Evolutionary conservation across 257 asterid species (phyloP).

Genomic region (Jacaranda mimosifolia): DNA sequence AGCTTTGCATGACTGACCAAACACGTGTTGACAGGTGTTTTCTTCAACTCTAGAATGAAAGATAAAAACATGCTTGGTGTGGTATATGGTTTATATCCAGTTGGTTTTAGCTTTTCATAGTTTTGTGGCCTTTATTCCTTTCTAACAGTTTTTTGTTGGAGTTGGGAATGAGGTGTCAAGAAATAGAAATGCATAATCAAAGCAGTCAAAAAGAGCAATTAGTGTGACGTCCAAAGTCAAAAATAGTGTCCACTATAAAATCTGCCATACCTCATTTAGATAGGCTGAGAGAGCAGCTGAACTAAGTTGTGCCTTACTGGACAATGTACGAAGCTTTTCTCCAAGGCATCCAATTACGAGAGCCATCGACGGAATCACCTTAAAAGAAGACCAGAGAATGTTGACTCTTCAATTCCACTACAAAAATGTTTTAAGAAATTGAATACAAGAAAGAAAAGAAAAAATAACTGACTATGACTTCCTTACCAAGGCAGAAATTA

Average conservation of each 20-base stretch:
- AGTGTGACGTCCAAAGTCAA: no score
- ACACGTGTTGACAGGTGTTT: no score
- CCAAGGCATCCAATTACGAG: slow-evolving; percentile 75
- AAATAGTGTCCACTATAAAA: not conserved
- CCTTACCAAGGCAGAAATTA: slow-evolving; percentile 82
- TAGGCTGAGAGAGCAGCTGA: slow-evolving; percentile 85
- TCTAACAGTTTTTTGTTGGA: no score
- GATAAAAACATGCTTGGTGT: no score
- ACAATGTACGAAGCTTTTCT: slow-evolving; percentile 76
- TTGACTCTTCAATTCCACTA: slow-evolving; percentile 21
- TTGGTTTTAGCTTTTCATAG: no score
- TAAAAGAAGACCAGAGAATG: slow-evolving; percentile 31
- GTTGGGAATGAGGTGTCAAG: no score
- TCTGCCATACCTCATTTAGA: slow-evolving; percentile 73
- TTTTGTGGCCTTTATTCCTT: no score
- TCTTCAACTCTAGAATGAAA: no score
- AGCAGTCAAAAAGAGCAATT: no score
- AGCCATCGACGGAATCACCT: slow-evolving; percentile 84
- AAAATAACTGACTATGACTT: slow-evolving; percentile 6
- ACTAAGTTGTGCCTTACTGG: slow-evolving; percentile 73
- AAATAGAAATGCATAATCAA: no score
- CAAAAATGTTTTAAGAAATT: slow-evolving; percentile 6
- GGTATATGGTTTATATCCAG: no score
- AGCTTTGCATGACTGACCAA: no score
- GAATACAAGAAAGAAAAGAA: not conserved